These are phyloP conservation scores for Erigeron canadensis DNA, from an alignment of 129 eudicot species.

Conservation along the genomic window DNA sequence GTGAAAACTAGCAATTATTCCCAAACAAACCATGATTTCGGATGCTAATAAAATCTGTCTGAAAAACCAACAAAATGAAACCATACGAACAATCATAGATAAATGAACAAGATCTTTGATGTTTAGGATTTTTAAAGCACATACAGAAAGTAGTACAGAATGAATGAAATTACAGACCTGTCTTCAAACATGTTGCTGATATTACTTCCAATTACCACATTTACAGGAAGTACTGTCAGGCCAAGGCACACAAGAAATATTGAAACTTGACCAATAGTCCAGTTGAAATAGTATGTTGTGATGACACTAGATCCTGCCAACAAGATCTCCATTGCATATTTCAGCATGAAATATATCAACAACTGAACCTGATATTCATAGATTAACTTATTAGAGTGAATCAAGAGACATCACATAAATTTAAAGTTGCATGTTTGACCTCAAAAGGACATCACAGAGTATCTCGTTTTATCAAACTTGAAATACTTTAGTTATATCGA, in stretches of 20 bases:
- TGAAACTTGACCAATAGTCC: constrained; percentile 79
- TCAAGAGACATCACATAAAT: background rate
- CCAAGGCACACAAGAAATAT: constrained; percentile 89
- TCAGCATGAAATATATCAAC: constrained; percentile 92
- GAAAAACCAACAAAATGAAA: constrained; percentile 24
- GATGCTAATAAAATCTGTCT: constrained; percentile 94
- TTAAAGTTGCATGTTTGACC: background rate
- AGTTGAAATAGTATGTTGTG: constrained; percentile 70
- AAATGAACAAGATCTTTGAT: too few relatives aligned
- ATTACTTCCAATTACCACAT: constrained; percentile 76
- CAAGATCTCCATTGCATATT: constrained; percentile 89
- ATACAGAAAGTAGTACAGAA: constrained; percentile 5
- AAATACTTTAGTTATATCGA: background rate
- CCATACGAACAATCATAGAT: background rate
- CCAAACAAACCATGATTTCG: constrained; percentile 77
- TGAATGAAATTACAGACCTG: constrained; percentile 43
- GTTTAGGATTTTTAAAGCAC: background rate
- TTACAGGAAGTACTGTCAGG: constrained; percentile 90
- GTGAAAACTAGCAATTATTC: constrained; percentile 73
- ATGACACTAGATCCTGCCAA: constrained; percentile 93
- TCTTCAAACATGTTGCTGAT: constrained; percentile 88
- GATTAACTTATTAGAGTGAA: constrained; percentile 1
- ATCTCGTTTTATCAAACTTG: background rate
- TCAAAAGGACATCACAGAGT: too few relatives aligned
- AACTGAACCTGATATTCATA: constrained; percentile 64